These are phyloP conservation scores for Santalum album DNA, from an alignment of 164 flowering plant genomes.

Conservation along the genomic window DNA sequence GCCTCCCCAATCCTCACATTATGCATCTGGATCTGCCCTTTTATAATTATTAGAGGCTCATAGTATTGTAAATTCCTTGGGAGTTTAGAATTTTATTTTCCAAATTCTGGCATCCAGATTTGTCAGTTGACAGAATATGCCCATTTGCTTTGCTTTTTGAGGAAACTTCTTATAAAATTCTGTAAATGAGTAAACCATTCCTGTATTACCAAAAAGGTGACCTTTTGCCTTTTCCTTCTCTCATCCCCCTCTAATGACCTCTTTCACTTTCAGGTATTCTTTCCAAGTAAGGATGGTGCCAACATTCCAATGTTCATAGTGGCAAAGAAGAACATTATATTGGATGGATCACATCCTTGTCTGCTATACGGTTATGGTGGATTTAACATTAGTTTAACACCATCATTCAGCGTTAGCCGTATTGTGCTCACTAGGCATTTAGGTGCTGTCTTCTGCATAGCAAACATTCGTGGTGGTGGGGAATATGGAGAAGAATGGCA, in stretches of 20 bases:
- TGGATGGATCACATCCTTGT: conserved; percentile 93
- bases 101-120: too few relatives aligned
- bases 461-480: conserved; percentile 98
- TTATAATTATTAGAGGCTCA: too few relatives aligned
- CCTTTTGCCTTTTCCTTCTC: neutral
- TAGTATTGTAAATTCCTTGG: too few relatives aligned
- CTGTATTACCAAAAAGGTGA: neutral
- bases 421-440: conserved; percentile 66
- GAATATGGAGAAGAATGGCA: conserved; percentile 99
- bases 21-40: too few relatives aligned
- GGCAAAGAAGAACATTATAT: conserved; percentile 51
- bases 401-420: conserved; percentile 66
- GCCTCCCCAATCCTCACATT: too few relatives aligned
- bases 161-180: too few relatives aligned
- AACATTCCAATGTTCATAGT: conserved; percentile 86
- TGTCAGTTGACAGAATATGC: too few relatives aligned
- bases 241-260: neutral
- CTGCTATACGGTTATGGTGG: conserved; percentile 95
- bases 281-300: conserved; percentile 85
- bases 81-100: too few relatives aligned
- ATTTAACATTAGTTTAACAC: conserved; percentile 85
- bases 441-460: conserved; percentile 73
- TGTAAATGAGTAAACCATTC: too few relatives aligned
- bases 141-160: too few relatives aligned
- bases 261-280: conserved; percentile 58